Conservation (phyloP, 225 moss, liverwort and hornwort genomes). For the Asterella californica region DNA sequence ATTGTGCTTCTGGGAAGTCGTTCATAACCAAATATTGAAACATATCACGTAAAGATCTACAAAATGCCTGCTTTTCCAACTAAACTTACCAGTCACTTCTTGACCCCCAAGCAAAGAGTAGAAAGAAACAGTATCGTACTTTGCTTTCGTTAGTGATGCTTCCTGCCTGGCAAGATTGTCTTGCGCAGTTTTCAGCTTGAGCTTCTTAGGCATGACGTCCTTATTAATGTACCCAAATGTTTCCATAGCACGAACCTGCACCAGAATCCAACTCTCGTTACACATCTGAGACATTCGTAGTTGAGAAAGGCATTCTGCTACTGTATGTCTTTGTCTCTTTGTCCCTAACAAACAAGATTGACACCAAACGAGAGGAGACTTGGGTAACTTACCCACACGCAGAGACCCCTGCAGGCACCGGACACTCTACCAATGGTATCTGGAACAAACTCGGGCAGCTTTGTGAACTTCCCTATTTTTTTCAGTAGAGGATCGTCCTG, state of each 20-base stretch:
- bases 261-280: background rate
- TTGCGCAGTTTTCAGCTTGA: constrained; percentile 60
- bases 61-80: background rate
- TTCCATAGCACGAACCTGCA: constrained; percentile 82
- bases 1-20: background rate
- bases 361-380: background rate
- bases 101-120: background rate
- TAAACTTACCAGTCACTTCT: background rate
- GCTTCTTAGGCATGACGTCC: constrained; percentile 73
- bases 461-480: constrained; percentile 77
- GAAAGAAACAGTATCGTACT: constrained; percentile 27
- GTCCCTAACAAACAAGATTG: background rate
- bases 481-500: constrained; percentile 61
- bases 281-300: background rate
- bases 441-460: constrained; percentile 58
- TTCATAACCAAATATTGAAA: background rate
- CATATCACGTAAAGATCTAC: background rate
- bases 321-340: background rate
- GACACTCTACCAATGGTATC: constrained; percentile 73
- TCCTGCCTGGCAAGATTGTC: constrained; percentile 74
- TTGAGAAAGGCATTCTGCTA: background rate
- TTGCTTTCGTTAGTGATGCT: constrained; percentile 66
- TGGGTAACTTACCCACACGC: constrained; percentile 58
- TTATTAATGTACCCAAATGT: constrained; percentile 76
- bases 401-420: constrained; percentile 67